A percentile compares a stretch with the other conserved stretches of the same genome.
Evolutionary conservation across 2,329 filamentous ascomycete genomes (phyloP).

Genomic region (Bipolaris zeicola): DNA sequence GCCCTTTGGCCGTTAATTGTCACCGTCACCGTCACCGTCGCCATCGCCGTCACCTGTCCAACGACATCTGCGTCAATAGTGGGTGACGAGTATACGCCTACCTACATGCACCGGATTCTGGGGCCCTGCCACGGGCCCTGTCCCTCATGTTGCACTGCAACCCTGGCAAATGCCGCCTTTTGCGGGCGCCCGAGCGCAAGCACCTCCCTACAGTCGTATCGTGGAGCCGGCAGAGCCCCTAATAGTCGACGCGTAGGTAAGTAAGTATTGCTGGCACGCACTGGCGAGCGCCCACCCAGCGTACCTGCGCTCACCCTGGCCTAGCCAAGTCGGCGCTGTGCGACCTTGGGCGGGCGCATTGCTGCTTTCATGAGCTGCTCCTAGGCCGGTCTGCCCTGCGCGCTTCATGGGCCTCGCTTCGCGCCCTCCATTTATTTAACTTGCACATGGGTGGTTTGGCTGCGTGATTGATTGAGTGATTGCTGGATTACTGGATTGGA

Average conservation of each 20-base stretch:
- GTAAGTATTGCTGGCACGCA: constrained; percentile 15
- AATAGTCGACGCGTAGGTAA: neutral
- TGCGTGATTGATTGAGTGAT: no score
- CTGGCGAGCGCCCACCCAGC: constrained; percentile 23
- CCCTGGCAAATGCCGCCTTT: constrained; percentile 20
- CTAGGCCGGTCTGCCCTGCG: constrained; percentile 1
- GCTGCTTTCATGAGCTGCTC: constrained; percentile 12
- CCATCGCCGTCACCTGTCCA: neutral
- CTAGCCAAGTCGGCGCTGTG: constrained; percentile 24
- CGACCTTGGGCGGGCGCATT: constrained; percentile 26
- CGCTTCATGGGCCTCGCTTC: no score
- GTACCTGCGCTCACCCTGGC: constrained; percentile 33
- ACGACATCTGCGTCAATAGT: neutral
- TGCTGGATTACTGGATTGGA: neutral
- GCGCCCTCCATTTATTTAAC: neutral
- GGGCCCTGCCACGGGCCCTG: constrained; percentile 5
- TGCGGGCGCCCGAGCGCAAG: constrained; percentile 15
- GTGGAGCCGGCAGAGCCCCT: neutral
- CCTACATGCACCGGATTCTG: neutral
- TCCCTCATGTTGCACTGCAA: constrained; percentile 20
- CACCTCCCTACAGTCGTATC: neutral
- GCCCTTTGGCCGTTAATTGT: neutral
- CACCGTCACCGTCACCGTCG: neutral
- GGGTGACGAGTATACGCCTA: neutral
- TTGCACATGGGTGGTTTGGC: neutral